Evolutionary conservation across 495 filamentous ascomycete species (phyloP), one percentile per base, ranked within the genome.

Genomic region (Stereocaulon alpinum): DNA sequence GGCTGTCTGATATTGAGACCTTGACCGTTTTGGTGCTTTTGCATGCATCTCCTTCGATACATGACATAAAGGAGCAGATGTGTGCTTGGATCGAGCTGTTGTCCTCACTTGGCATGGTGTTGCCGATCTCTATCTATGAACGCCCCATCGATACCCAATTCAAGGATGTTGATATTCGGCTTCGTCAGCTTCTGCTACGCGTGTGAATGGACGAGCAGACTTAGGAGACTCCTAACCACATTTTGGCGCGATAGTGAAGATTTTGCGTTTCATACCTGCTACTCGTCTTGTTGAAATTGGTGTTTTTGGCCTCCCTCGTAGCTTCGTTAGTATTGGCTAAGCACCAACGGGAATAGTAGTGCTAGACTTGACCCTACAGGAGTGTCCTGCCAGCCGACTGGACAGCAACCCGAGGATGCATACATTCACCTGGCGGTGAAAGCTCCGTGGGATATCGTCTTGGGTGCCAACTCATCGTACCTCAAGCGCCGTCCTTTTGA

Each of bases 391-490:
- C 40, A 37, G 42, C 56, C 55, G 60, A 44, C 45, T 47, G 55
- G 55, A 45, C 48, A 55, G 42, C 55, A 54, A 12, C 30, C 29
- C 20, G 27, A 47, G 40, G 40, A 62, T 51, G 61, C 49, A 54
- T 55, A 58, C 20, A 40, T 42, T 29, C 52, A 59, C 54, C 50
- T 57, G 56, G 47, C 56, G 41, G 56, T 55, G 15, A 55, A 43
- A 40, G 41, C 42, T 44, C 52, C 32, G 41, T 34, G 37, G 47
- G 41, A 54, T 40, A 32, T 32, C 55, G 40, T 58, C 32, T 57
- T 48, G n/a, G 53, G 42, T 54, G 61, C 61, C 61, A 63, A 60
- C 56, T 63, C 61, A 63, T 63, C 61, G 40, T 54, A 64, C 58
- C 32, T 37, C 43, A 58, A 62, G 44, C 22, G 27, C 6, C 40